Base-by-base conservation (phyloP, 768 basidiomycete genomes). In the Hebeloma cylindrosporum region DNA sequence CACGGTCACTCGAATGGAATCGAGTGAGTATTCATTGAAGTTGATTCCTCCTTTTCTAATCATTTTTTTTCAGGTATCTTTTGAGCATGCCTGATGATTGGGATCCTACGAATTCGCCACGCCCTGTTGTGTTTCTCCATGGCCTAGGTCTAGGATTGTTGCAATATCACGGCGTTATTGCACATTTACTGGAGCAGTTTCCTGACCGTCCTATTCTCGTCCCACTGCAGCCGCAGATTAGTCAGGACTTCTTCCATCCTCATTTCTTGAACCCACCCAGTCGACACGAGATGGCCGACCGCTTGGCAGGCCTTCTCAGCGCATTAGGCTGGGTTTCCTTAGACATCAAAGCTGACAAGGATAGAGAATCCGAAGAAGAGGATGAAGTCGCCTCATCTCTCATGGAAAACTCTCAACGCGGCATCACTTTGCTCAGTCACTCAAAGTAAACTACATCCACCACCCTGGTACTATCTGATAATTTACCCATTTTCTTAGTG, bases 71-170 rank as follows among this genome's bases (percentile, higher is more conserved):
- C 34, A 89, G 87, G 56, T 93, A 92, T 60, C 71, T 93, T 18
- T 62, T 93, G 16, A 80, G 86, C 31, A 68, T 83, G 26, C 93
- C 93, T 2, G 56, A 66, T 6, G 62, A 69, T 10, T 93, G 90
- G 89, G 70, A 82, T 33, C 63, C 79, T 2, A 60, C 62, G 13
- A 72, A 60, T 29, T 82, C 78, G 18, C 74, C 73, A 22, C 76
- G 79, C 30, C 93, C 93, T 0, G 65, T 94, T 27, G 75, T 96
- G 11, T 91, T 93, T 59, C 62, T 92, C 27, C 93, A 96, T 57
- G 94, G 94, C 3, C 79, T 98, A 1, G 93, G 93, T 7, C 74
- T 94, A 37, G 93, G 93, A 3, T 63, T 90, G 8, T 57, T 82
- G 14, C 86, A 88, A 56, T 89, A 93, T 59, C 67, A 76, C 30